Evolutionary conservation across 345 rosid genomes (phyloP), one percentile per base, ranked within the genome.

Genomic region (Lepidium didymum): DNA sequence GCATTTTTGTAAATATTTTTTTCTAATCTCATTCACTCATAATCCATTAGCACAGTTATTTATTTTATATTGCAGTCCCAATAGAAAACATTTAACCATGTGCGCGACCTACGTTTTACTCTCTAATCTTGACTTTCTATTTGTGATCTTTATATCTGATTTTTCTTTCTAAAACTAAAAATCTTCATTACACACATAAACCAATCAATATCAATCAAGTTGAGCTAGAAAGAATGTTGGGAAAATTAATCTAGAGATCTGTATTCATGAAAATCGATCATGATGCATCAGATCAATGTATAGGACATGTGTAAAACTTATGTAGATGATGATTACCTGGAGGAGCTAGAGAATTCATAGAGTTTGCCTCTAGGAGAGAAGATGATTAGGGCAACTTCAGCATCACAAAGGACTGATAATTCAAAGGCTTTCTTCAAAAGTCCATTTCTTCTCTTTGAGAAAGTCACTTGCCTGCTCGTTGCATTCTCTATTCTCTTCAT

Each of bases 401-500:
- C 93, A 68, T 89, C 96, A 49, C 96, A 90, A 54, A 90, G 94
- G 57, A 90, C 92, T 31, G 94, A 87, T 15, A 90, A 74, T 82
- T 90, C 94, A 64, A 83, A 90, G 10, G 90, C 97, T 67, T 90
- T 90, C 78, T 90, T 90, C 34, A 90, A 77, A 49, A 90, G 73
- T 14, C 91, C 96, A 74, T 83, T 90, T 68, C 94, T 87, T 62
- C 96, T 74, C 82, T 90, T 90, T 1, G 96, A 90, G 78, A 90
- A 90, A 42, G 96, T 90, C 46, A 90, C 96, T 77, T 90, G 96
- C 80, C 96, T 81, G 82, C 91, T 90, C 8, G 93, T 87, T 1
- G 82, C 84, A 56, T 90, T 90, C 79, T 87, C 96, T 68, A 90
- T 90, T 76, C 96, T 83, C 88, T 86, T 87, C 96, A 90, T 85